phyloP scores from a whole-genome alignment of 1,139 yeast species.

The Blastobotrys arbuscula region DNA sequence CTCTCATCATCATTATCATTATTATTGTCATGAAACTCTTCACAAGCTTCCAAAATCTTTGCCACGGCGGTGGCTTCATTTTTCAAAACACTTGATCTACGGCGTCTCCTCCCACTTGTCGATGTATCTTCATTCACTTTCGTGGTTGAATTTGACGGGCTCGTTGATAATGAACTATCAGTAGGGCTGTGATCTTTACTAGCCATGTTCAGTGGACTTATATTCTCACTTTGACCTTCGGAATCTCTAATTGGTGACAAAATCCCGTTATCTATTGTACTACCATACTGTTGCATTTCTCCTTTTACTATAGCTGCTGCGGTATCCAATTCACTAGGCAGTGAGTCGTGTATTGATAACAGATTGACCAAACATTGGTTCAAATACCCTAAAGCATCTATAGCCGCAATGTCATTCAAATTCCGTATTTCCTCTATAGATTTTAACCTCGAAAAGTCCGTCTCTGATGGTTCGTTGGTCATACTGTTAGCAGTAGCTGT shows the following conservation, averaged over 20 bases:
- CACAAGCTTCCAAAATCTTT: background rate
- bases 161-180: conserved; percentile 4
- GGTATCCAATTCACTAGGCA: conserved; percentile 14
- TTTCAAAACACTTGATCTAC: conserved; percentile 15
- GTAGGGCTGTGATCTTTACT: background rate
- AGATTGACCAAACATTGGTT: conserved; percentile 22
- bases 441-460: background rate
- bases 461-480: no score
- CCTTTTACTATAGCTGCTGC: conserved; percentile 13
- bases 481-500: no score
- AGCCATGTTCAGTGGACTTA: conserved; percentile 7
- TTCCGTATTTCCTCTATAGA: background rate
- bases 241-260: background rate
- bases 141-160: background rate
- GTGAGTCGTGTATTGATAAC: conserved; percentile 18
- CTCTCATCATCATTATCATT: background rate
- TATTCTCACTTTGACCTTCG: background rate
- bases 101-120: conserved; percentile 9
- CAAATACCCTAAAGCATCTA: conserved; percentile 24
- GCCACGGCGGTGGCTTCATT: conserved; percentile 21
- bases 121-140: background rate
- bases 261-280: background rate
- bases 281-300: background rate
- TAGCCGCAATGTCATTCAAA: conserved; percentile 16
- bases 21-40: background rate